Percentiles rank a stretch among this genome's conserved stretches.
These are phyloP conservation scores for Solanum appendiculatum DNA, from an alignment of 257 asterid genomes.

Conservation along the genomic window DNA sequence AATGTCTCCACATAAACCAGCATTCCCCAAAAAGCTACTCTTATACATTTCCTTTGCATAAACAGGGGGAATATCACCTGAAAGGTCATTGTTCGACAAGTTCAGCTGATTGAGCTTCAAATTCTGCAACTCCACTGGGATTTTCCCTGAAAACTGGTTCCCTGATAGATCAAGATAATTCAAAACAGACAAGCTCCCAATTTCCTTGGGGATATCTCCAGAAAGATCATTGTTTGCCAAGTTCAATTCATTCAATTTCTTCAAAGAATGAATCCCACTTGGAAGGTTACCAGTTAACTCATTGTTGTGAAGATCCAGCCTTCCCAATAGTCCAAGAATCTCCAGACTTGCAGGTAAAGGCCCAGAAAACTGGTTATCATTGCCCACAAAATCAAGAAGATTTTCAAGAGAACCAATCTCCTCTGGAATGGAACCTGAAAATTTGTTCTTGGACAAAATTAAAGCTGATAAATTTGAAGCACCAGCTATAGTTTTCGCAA, in stretches of 20 bases:
- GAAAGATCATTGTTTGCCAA: conserved; percentile 65
- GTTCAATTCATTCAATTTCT: conserved; percentile 74
- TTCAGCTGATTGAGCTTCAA: conserved; percentile 86
- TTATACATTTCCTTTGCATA: conserved; percentile 71
- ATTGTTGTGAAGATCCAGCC: conserved; percentile 78
- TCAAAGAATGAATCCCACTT: conserved; percentile 54
- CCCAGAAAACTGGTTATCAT: conserved; percentile 60
- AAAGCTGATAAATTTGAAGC: conserved; percentile 77
- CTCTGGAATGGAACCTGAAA: conserved; percentile 71
- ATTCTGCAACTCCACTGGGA: conserved; percentile 66
- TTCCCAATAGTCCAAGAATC: conserved; percentile 75
- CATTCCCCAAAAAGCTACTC: conserved; percentile 75
- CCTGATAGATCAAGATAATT: conserved; percentile 92
- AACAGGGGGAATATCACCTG: conserved; percentile 75
- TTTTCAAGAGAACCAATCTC: conserved; percentile 70
- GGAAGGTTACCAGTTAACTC: conserved; percentile 66
- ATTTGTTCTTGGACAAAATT: conserved; percentile 58
- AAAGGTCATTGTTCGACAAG: conserved; percentile 65
- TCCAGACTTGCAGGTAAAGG: conserved; percentile 58
- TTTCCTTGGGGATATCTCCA: conserved; percentile 71
- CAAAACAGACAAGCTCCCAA: conserved; percentile 62
- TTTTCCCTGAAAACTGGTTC: conserved; percentile 55
- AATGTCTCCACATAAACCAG: conserved; percentile 75
- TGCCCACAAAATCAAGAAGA: conserved; percentile 55
- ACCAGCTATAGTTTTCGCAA: conserved; percentile 59